These are phyloP conservation scores for Penicillium nucicola DNA, from an alignment of 495 filamentous ascomycete species.

Conservation along the genomic window DNA sequence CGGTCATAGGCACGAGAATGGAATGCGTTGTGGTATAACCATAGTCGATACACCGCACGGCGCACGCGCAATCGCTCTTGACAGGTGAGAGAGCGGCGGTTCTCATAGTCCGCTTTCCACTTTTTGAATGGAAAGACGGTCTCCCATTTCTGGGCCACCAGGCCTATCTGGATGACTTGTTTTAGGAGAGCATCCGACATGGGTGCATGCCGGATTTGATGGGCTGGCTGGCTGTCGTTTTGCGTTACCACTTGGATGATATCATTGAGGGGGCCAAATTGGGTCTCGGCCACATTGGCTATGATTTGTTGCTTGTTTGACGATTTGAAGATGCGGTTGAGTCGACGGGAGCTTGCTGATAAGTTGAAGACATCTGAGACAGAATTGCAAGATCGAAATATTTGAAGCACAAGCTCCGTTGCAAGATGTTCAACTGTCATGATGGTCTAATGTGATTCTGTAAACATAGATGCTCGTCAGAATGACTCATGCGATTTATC, in stretches of 20 bases:
- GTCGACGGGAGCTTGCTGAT: conserved; percentile 49
- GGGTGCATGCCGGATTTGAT: conserved; percentile 43
- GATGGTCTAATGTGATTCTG: conserved; percentile 17
- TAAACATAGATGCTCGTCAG: conserved; percentile 1
- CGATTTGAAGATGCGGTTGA: conserved; percentile 52
- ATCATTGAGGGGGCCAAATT: conserved; percentile 60
- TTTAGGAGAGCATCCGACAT: conserved; percentile 54
- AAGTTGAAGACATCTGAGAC: conserved; percentile 54
- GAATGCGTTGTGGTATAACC: conserved; percentile 61
- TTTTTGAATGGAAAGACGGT: conserved; percentile 65
- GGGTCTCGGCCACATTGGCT: conserved; percentile 45
- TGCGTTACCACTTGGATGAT: conserved; percentile 59
- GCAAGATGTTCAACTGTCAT: conserved; percentile 53
- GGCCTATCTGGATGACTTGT: conserved; percentile 57
- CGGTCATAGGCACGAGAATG: conserved; percentile 48
- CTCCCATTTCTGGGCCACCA: conserved; percentile 60
- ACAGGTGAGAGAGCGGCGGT: conserved; percentile 57
- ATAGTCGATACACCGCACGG: conserved; percentile 65
- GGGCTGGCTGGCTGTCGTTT: conserved; percentile 53
- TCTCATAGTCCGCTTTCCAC: conserved; percentile 57
- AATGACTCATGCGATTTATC: background rate
- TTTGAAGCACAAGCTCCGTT: conserved; percentile 60
- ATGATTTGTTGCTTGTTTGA: conserved; percentile 53
- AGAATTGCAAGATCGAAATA: conserved; percentile 54
- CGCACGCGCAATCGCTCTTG: conserved; percentile 60